phyloP scores from a whole-genome alignment of 1,284 basidiomycete species.

The Rhodotorula mucilaginosa region DNA sequence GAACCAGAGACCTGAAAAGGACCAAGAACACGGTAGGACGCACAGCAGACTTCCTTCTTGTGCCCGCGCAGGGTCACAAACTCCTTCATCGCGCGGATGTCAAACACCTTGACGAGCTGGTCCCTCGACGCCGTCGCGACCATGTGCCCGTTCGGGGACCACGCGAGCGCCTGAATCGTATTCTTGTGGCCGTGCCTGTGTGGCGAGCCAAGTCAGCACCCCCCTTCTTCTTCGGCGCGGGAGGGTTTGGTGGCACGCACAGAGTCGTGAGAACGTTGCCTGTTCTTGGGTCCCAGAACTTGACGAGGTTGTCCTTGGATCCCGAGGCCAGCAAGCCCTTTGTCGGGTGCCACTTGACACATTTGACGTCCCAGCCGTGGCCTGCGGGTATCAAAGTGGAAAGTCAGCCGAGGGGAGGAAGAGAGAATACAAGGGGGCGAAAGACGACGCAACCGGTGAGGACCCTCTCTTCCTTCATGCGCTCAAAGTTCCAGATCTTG shows the following conservation, averaged over 20 bases:
- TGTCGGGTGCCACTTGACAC: conserved; percentile 96
- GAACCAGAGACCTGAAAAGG: not conserved
- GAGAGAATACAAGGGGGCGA: not conserved
- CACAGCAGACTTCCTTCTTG: conserved; percentile 96
- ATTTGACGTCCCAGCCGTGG: conserved; percentile 98
- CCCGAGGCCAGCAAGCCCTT: conserved; percentile 92
- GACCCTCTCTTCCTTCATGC: conserved; percentile 79
- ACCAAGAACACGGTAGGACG: conserved; percentile 47
- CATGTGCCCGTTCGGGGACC: conserved; percentile 89
- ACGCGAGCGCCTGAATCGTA: conserved; percentile 85
- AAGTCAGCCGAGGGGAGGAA: too few relatives aligned
- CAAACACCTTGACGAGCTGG: conserved; percentile 92
- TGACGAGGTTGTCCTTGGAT: conserved; percentile 96
- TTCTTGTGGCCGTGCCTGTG: conserved; percentile 92
- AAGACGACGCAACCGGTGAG: conserved; percentile 64
- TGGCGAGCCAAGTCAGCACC: too few relatives aligned
- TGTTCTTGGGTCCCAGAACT: conserved; percentile 97
- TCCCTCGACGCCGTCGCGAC: conserved; percentile 93
- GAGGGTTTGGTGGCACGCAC: conserved; percentile 53
- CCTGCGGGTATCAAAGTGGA: conserved; percentile 53
- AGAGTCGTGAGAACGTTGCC: conserved; percentile 81
- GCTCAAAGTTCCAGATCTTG: conserved; percentile 92
- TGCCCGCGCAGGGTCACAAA: conserved; percentile 86
- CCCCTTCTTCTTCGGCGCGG: too few relatives aligned
- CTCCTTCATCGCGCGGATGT: conserved; percentile 96